These are phyloP conservation scores for Backusella mclennaniae DNA, from an alignment of 192 early-diverging fungal genomes.

Conservation along the genomic window DNA sequence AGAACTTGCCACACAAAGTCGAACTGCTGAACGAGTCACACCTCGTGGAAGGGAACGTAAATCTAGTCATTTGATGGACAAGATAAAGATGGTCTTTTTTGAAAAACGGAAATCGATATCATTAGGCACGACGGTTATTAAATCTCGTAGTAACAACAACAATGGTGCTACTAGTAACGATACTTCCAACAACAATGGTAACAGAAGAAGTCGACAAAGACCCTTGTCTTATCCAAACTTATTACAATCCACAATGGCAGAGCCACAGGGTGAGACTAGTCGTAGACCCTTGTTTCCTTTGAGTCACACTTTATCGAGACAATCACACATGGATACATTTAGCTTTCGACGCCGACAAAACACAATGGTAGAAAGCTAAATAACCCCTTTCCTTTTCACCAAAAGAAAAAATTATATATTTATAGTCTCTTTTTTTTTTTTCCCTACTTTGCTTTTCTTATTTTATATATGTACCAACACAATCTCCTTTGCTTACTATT, in stretches of 20 bases:
- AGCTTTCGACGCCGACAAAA: neutral
- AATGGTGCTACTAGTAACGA: neutral
- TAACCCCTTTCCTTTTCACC: neutral
- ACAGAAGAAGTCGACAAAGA: neutral
- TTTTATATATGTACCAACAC: neutral
- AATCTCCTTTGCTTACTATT: neutral
- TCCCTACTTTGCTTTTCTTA: neutral
- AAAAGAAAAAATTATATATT: neutral
- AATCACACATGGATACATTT: neutral
- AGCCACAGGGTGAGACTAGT: neutral
- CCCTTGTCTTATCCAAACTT: conserved; percentile 29
- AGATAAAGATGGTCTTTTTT: conserved; percentile 30
- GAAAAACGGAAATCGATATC: conserved; percentile 24
- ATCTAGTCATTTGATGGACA: conserved; percentile 20
- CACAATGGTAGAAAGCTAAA: conserved; percentile 1
- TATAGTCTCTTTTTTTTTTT: neutral
- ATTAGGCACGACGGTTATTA: neutral
- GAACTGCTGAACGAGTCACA: conserved; percentile 4
- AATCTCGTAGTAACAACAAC: neutral
- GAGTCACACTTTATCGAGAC: conserved; percentile 6
- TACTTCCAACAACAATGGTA: neutral
- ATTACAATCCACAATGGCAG: neutral
- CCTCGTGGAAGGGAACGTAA: conserved; percentile 13
- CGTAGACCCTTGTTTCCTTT: neutral
- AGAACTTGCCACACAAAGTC: neutral